These are phyloP conservation scores for Kodamaea arcana DNA, from an alignment of 1,139 yeast species.

Conservation along the genomic window DNA sequence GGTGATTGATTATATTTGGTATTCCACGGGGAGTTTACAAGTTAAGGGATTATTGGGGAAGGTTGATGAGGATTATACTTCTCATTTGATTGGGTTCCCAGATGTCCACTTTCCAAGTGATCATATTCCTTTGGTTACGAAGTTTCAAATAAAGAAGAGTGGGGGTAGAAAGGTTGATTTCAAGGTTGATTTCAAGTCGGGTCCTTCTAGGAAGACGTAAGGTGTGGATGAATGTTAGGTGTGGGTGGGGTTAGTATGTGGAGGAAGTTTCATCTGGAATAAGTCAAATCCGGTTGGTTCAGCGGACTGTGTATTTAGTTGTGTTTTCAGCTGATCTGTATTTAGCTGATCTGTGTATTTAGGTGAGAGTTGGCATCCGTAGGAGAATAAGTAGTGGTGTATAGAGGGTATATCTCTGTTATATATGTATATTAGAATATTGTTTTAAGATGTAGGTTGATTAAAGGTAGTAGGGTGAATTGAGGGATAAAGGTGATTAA, in stretches of 20 bases:
- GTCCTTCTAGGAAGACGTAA: conserved; percentile 49
- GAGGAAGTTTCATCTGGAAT: too few relatives aligned
- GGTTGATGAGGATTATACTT: conserved; percentile 72
- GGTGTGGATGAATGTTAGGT: too few relatives aligned
- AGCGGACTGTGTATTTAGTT: too few relatives aligned
- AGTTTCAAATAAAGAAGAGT: conserved; percentile 64
- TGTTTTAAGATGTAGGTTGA: not conserved
- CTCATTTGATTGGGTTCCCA: conserved; percentile 85
- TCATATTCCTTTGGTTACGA: conserved; percentile 79
- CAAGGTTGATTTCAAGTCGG: conserved; percentile 51
- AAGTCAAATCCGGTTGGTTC: too few relatives aligned
- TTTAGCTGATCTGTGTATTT: too few relatives aligned
- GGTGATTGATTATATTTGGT: conserved; percentile 95
- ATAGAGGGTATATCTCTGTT: too few relatives aligned
- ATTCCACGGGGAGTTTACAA: conserved; percentile 69
- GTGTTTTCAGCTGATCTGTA: too few relatives aligned
- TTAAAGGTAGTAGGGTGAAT: too few relatives aligned
- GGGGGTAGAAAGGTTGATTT: conserved; percentile 36
- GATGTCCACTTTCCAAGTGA: conserved; percentile 93
- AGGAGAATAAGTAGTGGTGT: too few relatives aligned
- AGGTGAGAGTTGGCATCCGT: too few relatives aligned
- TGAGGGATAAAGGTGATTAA: too few relatives aligned
- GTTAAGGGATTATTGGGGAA: conserved; percentile 86
- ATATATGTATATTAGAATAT: not conserved
- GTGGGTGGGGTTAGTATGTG: too few relatives aligned